phyloP scores from a whole-genome alignment of 140 eudicot species.

The Stevia rebaudiana region DNA sequence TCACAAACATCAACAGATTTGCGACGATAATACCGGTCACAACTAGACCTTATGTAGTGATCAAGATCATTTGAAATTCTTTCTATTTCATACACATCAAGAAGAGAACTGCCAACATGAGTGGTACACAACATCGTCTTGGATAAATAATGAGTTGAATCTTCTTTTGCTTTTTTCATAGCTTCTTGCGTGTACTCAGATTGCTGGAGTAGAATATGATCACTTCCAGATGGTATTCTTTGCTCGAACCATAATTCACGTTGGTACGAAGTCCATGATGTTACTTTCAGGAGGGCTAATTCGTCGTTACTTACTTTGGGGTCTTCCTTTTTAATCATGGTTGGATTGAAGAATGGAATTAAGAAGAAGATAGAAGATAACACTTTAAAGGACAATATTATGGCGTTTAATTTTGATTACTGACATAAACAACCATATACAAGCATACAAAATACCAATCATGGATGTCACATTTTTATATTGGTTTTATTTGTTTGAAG shows the following conservation, averaged over 20 bases:
- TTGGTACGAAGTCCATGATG: constrained; percentile 52
- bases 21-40: background rate
- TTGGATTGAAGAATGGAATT: background rate
- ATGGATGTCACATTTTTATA: constrained; percentile 13
- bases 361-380: constrained; percentile 2
- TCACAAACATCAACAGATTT: background rate
- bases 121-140: background rate
- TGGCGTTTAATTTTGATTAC: background rate
- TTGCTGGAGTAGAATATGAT: constrained; percentile 13
- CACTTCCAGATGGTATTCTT: constrained; percentile 11
- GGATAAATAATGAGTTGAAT: background rate
- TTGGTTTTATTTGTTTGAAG: background rate
- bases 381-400: constrained; percentile 8
- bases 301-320: constrained; percentile 20
- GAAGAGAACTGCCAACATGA: constrained; percentile 34
- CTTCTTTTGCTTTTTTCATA: constrained; percentile 1
- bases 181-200: constrained; percentile 52
- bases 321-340: background rate
- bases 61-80: constrained; percentile 51
- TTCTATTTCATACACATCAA: constrained; percentile 52
- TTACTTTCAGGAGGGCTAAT: constrained; percentile 39
- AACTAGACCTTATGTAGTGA: constrained; percentile 30
- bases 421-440: background rate
- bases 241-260: constrained; percentile 37
- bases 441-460: constrained; percentile 26